Percentiles rank a stretch among this genome's conserved stretches.
These are phyloP conservation scores for Pisolithus sp. DNA, from an alignment of 768 basidiomycete species.

Conservation along the genomic window DNA sequence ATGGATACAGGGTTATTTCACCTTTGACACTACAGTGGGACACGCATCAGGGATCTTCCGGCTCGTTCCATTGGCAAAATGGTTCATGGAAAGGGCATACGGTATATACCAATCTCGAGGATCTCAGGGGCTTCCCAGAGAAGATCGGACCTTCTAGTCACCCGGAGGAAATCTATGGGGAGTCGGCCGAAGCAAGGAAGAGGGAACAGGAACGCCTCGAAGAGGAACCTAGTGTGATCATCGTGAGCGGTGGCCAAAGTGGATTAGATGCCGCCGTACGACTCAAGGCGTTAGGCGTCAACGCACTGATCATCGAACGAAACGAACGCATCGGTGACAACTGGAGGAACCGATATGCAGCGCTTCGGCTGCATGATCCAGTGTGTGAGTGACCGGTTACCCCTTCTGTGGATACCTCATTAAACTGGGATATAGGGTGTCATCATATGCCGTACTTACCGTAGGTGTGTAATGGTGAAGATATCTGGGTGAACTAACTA, in stretches of 20 bases:
- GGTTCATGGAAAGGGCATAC: constrained; percentile 24
- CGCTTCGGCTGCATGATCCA: constrained; percentile 48
- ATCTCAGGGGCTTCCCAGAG: constrained; percentile 51
- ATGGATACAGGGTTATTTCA: constrained; percentile 52
- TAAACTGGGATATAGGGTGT: constrained; percentile 30
- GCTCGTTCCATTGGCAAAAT: constrained; percentile 39
- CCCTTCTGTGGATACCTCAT: background rate
- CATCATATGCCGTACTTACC: constrained; percentile 51
- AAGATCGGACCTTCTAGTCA: constrained; percentile 35
- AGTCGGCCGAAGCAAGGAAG: no score
- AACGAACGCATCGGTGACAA: constrained; percentile 48
- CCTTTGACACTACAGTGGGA: constrained; percentile 46
- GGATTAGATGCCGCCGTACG: constrained; percentile 40
- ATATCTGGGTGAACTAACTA: no score
- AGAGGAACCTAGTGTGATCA: constrained; percentile 48
- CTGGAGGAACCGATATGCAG: constrained; percentile 56
- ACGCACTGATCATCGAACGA: constrained; percentile 51
- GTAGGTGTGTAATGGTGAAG: no score
- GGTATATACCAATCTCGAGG: constrained; percentile 55
- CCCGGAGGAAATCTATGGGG: no score
- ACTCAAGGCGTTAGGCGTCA: constrained; percentile 38
- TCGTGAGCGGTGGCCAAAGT: constrained; percentile 63
- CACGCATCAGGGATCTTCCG: constrained; percentile 47
- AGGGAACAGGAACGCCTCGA: constrained; percentile 40
- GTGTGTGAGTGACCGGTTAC: constrained; percentile 32